Base-by-base conservation (phyloP, 1,284 basidiomycete species). In the Sporisorium reilianum region DNA sequence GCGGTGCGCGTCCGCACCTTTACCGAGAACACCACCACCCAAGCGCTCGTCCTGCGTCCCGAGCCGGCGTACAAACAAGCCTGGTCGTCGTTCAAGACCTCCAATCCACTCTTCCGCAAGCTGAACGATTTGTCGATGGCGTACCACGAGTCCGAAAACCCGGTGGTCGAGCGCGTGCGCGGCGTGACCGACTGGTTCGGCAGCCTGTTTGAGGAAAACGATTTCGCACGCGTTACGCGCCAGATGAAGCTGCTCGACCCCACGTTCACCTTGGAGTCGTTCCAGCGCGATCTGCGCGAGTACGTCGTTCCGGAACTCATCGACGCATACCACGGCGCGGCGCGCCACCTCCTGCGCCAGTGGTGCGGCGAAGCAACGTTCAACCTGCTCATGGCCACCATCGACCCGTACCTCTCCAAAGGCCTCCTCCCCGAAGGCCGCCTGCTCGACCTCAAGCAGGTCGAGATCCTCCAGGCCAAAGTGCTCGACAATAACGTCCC, bases 261-360 rank as follows among this genome's bases (percentile, higher is more conserved):
- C 5, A 86, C 86, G 16, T 99, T 97, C 86, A 91, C 89, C 56
- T 89, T 92, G 80, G 95, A 97, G 84, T 85, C 86, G 22, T 99
- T 97, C 84, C 91, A 94, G 81, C 89, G 91, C 62, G 97, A 99
- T 83, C 85, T 99, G 71, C 88, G 96, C 74, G 97, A 99, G 86
- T 99, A 98, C 84, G 96, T 99, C 69, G 90, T 99, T 2, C 97
- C 97, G 0, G 97, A 99, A 85, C 90, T 99, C 7, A 93, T 99
- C 9, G 97, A 99, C 84, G 94, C 95, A 22, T 98, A 97, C 85
- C 86, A 98, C 75, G 91, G 89, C 56, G 95, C 93, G 11, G 95
- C 97, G 81, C 89, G 91, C 79, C 92, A 94, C 81, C 87, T 92
- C 7, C 87, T 99, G 77, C 90, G 90, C 81, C 90, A 90, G 78